Conservation (phyloP, 1,139 yeast species). For the Taphrina wiesneri region DNA sequence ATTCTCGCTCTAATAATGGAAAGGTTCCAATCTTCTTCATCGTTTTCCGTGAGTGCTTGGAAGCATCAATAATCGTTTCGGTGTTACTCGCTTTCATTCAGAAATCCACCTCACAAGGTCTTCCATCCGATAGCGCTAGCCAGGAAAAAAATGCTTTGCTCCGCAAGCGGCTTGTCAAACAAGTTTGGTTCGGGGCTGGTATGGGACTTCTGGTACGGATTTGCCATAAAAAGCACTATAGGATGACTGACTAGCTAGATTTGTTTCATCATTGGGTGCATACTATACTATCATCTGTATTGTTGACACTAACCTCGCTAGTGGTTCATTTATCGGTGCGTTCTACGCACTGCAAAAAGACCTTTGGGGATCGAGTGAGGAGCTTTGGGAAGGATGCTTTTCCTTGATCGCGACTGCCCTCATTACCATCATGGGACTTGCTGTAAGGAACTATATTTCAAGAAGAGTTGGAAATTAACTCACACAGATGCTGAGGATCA, state of each 20-base stretch:
- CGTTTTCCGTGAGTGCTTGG: conserved; percentile 84
- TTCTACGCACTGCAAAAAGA: conserved; percentile 78
- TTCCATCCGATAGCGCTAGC: conserved; percentile 40
- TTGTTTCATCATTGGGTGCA: conserved; percentile 68
- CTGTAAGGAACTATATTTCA: conserved; percentile 43
- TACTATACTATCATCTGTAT: not conserved
- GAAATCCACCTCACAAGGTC: conserved; percentile 54
- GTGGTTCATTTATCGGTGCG: conserved; percentile 75
- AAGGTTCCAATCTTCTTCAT: conserved; percentile 65
- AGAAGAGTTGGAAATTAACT: not conserved
- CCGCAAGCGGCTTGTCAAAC: conserved; percentile 64
- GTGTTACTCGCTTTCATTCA: conserved; percentile 85
- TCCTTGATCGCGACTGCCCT: conserved; percentile 79
- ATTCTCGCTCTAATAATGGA: not conserved
- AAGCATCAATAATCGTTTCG: conserved; percentile 85
- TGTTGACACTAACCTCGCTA: not conserved
- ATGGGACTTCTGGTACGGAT: conserved; percentile 57
- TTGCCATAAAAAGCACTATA: not conserved
- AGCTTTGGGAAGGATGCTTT: conserved; percentile 89
- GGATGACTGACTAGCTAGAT: conserved; percentile 42
- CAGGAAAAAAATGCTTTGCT: conserved; percentile 49
- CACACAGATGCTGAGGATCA: conserved; percentile 67
- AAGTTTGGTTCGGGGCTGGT: conserved; percentile 77
- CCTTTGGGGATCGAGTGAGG: conserved; percentile 83
- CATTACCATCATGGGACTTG: conserved; percentile 87